A percentile compares a stretch with the other conserved stretches of the same genome.
Evolutionary conservation across 768 basidiomycete genomes (phyloP).

Genomic region (Kwoniella europaea): DNA sequence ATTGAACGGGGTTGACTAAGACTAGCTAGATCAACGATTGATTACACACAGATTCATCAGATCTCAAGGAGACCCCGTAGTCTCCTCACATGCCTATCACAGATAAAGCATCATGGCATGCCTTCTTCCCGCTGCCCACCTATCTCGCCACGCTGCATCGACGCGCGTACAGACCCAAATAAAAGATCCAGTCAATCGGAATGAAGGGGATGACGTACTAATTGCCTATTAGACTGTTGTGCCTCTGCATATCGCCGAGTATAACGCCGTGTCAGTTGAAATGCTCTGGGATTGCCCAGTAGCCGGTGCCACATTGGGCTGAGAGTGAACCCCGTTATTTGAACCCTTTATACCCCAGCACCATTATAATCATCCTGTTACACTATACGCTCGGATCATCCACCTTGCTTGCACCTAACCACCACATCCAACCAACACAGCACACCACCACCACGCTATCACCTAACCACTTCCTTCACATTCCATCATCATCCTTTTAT

Average conservation of each 20-base stretch:
- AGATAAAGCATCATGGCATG: not conserved
- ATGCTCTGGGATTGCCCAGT: constrained; percentile 1
- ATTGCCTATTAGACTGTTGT: not conserved
- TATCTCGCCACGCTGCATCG: not conserved
- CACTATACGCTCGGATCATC: constrained; percentile 14
- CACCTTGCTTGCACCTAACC: not conserved
- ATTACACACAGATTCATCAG: not conserved
- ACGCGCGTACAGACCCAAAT: not conserved
- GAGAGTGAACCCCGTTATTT: constrained; percentile 1
- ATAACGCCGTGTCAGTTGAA: constrained; percentile 8
- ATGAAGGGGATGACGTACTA: not conserved
- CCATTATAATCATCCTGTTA: not conserved
- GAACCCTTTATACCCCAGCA: constrained; percentile 1
- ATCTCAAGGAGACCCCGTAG: not conserved
- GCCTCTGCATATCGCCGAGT: not conserved
- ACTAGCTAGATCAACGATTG: not conserved
- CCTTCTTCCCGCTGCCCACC: no score
- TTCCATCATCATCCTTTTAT: constrained; percentile 22
- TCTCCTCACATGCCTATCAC: not conserved
- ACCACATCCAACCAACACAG: constrained; percentile 13
- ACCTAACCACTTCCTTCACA: constrained; percentile 27
- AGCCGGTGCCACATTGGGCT: not conserved
- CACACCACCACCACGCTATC: constrained; percentile 11
- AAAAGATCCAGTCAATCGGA: not conserved
- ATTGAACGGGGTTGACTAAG: not conserved